These are phyloP conservation scores for Vitis rupestris DNA, from an alignment of 164 flowering plant genomes.

Conservation along the genomic window DNA sequence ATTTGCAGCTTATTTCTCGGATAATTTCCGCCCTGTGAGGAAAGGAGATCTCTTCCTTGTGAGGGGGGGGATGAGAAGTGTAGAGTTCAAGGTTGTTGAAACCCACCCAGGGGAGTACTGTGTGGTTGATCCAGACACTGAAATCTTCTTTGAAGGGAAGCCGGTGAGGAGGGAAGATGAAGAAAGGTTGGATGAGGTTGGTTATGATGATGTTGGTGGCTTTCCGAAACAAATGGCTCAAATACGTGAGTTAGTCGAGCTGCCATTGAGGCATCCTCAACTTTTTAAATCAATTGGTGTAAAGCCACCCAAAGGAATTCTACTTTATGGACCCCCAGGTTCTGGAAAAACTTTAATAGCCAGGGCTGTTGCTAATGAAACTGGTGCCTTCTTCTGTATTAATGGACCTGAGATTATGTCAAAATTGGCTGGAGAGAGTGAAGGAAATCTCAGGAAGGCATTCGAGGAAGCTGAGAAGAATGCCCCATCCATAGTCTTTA, in stretches of 20 bases:
- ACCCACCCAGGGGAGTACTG: slow-evolving; percentile 41
- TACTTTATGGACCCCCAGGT: slow-evolving; percentile 45
- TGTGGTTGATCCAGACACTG: slow-evolving; percentile 45
- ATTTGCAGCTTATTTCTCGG: slow-evolving; percentile 37
- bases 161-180: slow-evolving; percentile 40
- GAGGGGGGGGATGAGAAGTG: slow-evolving; percentile 45
- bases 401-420: slow-evolving; percentile 49
- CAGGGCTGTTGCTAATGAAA: slow-evolving; percentile 44
- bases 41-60: slow-evolving; percentile 41
- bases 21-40: slow-evolving; percentile 41
- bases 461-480: slow-evolving; percentile 45
- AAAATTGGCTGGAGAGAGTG: slow-evolving; percentile 44
- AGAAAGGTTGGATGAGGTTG: slow-evolving; percentile 38
- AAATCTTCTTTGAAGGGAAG: slow-evolving; percentile 43
- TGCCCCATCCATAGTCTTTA: slow-evolving; percentile 40
- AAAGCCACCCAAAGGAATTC: slow-evolving; percentile 40
- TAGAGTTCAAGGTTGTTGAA: slow-evolving; percentile 44
- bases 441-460: slow-evolving; percentile 42
- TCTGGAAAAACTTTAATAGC: slow-evolving; percentile 43
- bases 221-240: slow-evolving; percentile 43
- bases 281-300: slow-evolving; percentile 43
- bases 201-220: slow-evolving; percentile 44
- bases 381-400: slow-evolving; percentile 41
- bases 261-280: slow-evolving; percentile 42
- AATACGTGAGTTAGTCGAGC: slow-evolving; percentile 40